Base-by-base conservation (phyloP, 352 stramenopile genomes). In the Pythium scleroteichum region DNA sequence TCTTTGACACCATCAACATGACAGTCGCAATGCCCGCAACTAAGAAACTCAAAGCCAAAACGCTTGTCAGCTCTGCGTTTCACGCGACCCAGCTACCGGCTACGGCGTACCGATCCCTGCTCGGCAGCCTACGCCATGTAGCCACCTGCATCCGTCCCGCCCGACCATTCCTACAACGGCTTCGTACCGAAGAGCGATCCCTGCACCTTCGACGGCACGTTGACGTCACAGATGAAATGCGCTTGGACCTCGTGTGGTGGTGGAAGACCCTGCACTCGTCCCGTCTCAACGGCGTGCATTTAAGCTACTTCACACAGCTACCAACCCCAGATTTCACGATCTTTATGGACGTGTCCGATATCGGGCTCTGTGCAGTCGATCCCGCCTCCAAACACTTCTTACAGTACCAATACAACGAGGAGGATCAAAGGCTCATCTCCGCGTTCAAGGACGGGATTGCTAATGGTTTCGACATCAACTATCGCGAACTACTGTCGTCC, bases 381-480 rank as follows among this genome's bases (percentile, higher is more conserved):
- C n/a, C n/a, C n/a, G 2, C 20, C 1, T n/a, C 2, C 2, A 24
- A 46, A 8, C 33, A 23, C 8, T 39, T 26, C 20, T 2, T 58
- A 7, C 2, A 13, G 14, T 29, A 52, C 40, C 1, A 7, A 16
- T 44, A 32, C 27, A 44, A 19, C 29, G 26, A n/a, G n/a, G n/a
- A n/a, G n/a, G n/a, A n/a, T n/a, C n/a, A n/a, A n/a, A n/a, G n/a
- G n/a, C 4, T 29, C 2, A 24, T 52, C 3, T 16, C 23, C 2
- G 40, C 14, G 10, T 62, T 45, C 29, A 53, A 33, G 14, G 39
- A 9, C 4, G 27, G 40, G 3, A 22, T 0, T 8, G 20, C 3
- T 3, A 60, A 51, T 5, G 13, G 46, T 9, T 75, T 71, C 33
- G 68, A 71, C 32, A 75, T 75, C 27, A 68, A 69, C n/a, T 75